Evolutionary conservation across 805 yeast genomes (phyloP), one percentile per base, ranked within the genome.

Genomic region (Metschnikowia shivogae): DNA sequence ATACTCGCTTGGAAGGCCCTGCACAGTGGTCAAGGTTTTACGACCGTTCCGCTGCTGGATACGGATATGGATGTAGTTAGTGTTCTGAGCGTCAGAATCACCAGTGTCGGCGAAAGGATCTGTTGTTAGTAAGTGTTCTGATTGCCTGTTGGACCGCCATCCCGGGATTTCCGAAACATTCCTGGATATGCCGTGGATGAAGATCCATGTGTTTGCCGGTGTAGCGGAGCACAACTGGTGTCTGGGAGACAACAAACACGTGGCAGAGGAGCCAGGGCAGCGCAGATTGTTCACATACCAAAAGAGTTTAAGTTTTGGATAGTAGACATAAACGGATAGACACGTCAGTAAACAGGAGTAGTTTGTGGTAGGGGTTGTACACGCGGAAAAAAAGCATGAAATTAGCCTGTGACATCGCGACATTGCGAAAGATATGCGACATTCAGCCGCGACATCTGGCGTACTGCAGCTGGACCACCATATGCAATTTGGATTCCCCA

Each of bases 31-130:
- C 67, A 92, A 81, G 53, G 98, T 92, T 75, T 92, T 92, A 76
- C 98, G 90, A 67, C 99, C 99, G 77, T 93, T 92, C 79, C 99
- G 92, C 77, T 92, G 99, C 75, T 92, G 99, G 68, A 95, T 92
- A 80, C 99, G 95, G 70, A 92, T 86, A 73, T 90, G 99, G 72
- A 92, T 88, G 76, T 90, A 89, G 77, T 88, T 89, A 49, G 95
- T 82, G 64, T 95, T 86, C 74, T 92, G 92, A 60, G 96, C 86
- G 71, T 92, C 97, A 76, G 93, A 95, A 81, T 92, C 98, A 78
- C 97, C 98, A 74, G 97, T 90, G 73, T 92, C 99, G 84, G 98
- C 97, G 84, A 92, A 92, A 54, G 99, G 99, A 76, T 92, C 96
- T 77, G 36, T 13, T 20, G 50, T 39, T 50, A 51, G 52, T 50